Evolutionary conservation across 768 basidiomycete genomes (phyloP).

Genomic region (Amanita thiersii): DNA sequence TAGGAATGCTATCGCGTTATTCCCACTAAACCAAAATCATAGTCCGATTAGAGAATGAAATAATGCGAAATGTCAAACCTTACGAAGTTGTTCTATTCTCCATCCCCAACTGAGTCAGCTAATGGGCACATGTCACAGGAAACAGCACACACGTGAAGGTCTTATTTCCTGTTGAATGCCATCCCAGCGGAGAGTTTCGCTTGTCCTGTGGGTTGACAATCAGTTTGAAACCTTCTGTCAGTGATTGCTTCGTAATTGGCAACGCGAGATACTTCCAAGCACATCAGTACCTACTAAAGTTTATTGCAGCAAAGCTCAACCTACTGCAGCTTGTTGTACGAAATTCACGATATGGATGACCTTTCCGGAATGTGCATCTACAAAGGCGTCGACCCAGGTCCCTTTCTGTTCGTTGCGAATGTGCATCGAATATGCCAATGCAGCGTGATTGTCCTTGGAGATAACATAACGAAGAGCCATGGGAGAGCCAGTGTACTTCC

Average conservation of each 20-base stretch:
- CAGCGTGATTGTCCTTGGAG: conserved; percentile 26
- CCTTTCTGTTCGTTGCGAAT: conserved; percentile 24
- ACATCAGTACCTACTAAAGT: conserved; percentile 30
- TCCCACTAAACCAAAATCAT: conserved; percentile 18
- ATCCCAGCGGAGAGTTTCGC: conserved; percentile 38
- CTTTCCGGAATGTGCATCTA: conserved; percentile 48
- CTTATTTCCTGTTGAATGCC: conserved; percentile 19
- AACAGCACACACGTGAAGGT: conserved; percentile 16
- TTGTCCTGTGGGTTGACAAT: conserved; percentile 39
- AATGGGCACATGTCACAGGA: neutral
- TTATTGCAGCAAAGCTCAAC: conserved; percentile 21
- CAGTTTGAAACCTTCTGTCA: conserved; percentile 35
- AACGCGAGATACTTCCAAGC: conserved; percentile 24
- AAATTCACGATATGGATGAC: conserved; percentile 45
- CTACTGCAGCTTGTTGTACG: conserved; percentile 33
- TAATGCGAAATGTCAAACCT: too few species aligned
- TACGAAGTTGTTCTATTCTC: too few species aligned
- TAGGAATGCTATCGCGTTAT: conserved; percentile 26
- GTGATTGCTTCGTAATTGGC: conserved; percentile 37
- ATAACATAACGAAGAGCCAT: conserved; percentile 32
- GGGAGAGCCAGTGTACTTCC: conserved; percentile 30
- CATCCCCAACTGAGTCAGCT: too few species aligned
- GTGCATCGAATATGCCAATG: conserved; percentile 30
- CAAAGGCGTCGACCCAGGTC: conserved; percentile 49
- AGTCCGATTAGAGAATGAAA: too few species aligned